These are phyloP conservation scores for Parastagonospora nodorum DNA, from an alignment of 2,329 filamentous ascomycete species.

Conservation along the genomic window DNA sequence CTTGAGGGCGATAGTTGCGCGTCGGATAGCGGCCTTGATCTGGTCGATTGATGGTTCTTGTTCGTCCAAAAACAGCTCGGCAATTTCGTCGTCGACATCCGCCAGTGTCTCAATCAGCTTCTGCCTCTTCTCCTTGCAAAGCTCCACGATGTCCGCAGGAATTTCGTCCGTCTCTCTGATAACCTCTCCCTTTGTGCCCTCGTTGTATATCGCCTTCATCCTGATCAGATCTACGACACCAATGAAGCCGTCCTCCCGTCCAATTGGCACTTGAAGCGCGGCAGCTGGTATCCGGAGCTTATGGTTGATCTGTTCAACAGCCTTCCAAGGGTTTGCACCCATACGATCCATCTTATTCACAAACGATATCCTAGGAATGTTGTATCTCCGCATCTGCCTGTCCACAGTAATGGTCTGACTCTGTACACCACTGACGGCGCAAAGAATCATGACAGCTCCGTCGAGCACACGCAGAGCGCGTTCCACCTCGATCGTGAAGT, in stretches of 20 bases:
- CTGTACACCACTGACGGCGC: slow-evolving; percentile 95
- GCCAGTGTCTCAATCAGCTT: slow-evolving; percentile 92
- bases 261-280: slow-evolving; percentile 93
- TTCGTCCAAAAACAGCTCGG: slow-evolving; percentile 92
- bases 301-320: slow-evolving; percentile 94
- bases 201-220: slow-evolving; percentile 93
- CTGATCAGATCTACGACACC: slow-evolving; percentile 91
- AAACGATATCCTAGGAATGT: slow-evolving; percentile 92
- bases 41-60: slow-evolving; percentile 76
- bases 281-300: slow-evolving; percentile 94
- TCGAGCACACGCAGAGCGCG: slow-evolving; percentile 92
- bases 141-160: slow-evolving; percentile 74
- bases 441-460: slow-evolving; percentile 97
- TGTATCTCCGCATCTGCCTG: slow-evolving; percentile 97
- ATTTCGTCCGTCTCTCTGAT: slow-evolving; percentile 79
- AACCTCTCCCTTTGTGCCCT: slow-evolving; percentile 77
- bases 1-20: slow-evolving; percentile 84
- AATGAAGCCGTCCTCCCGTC: slow-evolving; percentile 86
- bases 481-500: slow-evolving; percentile 99
- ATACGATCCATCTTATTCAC: slow-evolving; percentile 99
- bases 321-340: slow-evolving; percentile 97
- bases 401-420: slow-evolving; percentile 98
- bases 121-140: slow-evolving; percentile 81
- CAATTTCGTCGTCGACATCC: slow-evolving; percentile 97
- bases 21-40: slow-evolving; percentile 89